A percentile compares a stretch with the other conserved stretches of the same genome.
Evolutionary conservation across 345 rosid species (phyloP).

Genomic region (Pseudoturritis turrita): DNA sequence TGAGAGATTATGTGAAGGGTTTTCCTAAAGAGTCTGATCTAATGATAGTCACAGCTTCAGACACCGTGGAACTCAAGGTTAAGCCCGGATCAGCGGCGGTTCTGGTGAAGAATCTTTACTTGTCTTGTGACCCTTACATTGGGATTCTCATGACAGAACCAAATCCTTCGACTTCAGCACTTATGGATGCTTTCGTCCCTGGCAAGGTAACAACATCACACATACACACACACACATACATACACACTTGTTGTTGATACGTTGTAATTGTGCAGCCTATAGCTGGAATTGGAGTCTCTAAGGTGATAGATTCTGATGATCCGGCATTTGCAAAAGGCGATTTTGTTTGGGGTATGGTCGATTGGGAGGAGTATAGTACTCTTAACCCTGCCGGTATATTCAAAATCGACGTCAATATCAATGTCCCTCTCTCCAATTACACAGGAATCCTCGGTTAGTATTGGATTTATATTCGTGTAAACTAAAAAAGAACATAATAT

Average conservation of each 20-base stretch:
- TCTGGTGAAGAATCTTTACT: conserved; percentile 42
- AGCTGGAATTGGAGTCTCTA: conserved; percentile 46
- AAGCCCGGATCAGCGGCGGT: conserved; percentile 17
- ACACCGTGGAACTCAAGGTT: conserved; percentile 16
- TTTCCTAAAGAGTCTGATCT: conserved; percentile 34
- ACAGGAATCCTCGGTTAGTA: conserved; percentile 50
- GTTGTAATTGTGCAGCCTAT: conserved; percentile 36
- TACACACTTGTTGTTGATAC: not conserved
- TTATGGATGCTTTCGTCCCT: conserved; percentile 25
- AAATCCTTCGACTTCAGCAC: not conserved
- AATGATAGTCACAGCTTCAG: not conserved
- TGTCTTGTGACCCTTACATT: conserved; percentile 54
- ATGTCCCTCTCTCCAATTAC: conserved; percentile 56
- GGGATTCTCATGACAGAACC: conserved; percentile 30
- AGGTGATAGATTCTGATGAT: conserved; percentile 48
- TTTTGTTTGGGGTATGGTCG: conserved; percentile 43
- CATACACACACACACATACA: not conserved
- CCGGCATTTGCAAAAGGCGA: conserved; percentile 41
- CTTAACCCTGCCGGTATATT: conserved; percentile 12
- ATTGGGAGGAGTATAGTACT: conserved; percentile 58
- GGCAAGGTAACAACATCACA: conserved; percentile 10
- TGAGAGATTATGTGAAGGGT: conserved; percentile 20
- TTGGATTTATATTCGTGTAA: not conserved
- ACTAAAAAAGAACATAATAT: not conserved
- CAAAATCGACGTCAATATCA: conserved; percentile 38